phyloP scores from a whole-genome alignment of 202 grass and related monocot genomes.

The Thinopyrum obtusiflorum region DNA sequence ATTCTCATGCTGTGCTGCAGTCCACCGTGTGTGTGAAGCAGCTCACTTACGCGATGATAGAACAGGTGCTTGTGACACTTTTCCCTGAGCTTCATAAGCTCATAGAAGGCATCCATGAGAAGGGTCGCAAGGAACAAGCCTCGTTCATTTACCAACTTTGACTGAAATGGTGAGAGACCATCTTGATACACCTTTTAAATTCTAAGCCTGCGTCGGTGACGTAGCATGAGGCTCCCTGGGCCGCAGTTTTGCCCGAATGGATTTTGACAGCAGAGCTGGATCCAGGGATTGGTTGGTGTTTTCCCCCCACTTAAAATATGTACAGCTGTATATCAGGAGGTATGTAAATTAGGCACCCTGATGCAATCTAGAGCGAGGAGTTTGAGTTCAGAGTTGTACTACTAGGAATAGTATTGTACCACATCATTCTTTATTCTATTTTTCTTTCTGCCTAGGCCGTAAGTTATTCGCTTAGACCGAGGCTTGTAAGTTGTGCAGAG shows the following conservation, averaged over 20 bases:
- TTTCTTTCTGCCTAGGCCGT: neutral
- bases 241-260: neutral
- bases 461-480: slow-evolving; percentile 4
- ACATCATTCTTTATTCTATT: slow-evolving; percentile 41
- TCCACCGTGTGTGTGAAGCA: slow-evolving; percentile 90
- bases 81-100: slow-evolving; percentile 85
- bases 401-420: slow-evolving; percentile 27
- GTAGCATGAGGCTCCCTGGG: neutral
- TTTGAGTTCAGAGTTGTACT: neutral
- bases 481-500: slow-evolving; percentile 33
- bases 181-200: neutral
- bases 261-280: slow-evolving; percentile 23
- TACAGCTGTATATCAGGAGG: slow-evolving; percentile 44
- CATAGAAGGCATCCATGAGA: slow-evolving; percentile 73
- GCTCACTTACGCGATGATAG: slow-evolving; percentile 71
- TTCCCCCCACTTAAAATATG: slow-evolving; percentile 11
- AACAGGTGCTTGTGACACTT: slow-evolving; percentile 66
- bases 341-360: slow-evolving; percentile 41
- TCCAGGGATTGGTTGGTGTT: neutral
- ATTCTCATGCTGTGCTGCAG: slow-evolving; percentile 47
- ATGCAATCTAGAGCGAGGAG: slow-evolving; percentile 23
- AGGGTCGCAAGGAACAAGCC: slow-evolving; percentile 48
- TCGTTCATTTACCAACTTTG: slow-evolving; percentile 46
- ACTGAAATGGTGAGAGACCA: slow-evolving; percentile 14
- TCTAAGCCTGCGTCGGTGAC: neutral